These are phyloP conservation scores for Avena atlantica DNA, from an alignment of 176 grass and related monocot species.

Conservation along the genomic window DNA sequence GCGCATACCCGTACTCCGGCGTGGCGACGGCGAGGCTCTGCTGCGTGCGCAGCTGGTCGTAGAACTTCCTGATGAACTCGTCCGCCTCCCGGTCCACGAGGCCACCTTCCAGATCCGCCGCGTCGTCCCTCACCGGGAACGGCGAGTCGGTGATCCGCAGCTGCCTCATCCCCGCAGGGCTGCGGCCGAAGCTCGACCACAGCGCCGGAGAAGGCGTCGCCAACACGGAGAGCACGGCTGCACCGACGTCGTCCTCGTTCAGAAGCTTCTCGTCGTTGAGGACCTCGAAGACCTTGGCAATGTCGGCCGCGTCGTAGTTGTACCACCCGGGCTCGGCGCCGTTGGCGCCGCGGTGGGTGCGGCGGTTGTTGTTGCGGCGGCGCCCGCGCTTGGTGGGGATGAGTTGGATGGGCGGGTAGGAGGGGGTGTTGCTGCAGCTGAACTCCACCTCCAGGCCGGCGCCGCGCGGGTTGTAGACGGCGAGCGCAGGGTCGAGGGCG, in stretches of 20 bases:
- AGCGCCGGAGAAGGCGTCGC: constrained; percentile 55
- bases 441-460: constrained; percentile 78
- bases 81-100: constrained; percentile 65
- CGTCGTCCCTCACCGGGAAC: constrained; percentile 59
- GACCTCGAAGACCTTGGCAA: constrained; percentile 71
- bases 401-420: constrained; percentile 56
- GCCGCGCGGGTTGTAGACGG: constrained; percentile 44
- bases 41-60: constrained; percentile 72
- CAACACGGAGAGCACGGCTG: constrained; percentile 23
- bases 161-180: constrained; percentile 60
- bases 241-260: background rate
- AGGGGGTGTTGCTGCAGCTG: constrained; percentile 92
- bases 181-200: constrained; percentile 62
- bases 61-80: constrained; percentile 76
- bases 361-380: constrained; percentile 23
- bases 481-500: constrained; percentile 47
- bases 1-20: constrained; percentile 48
- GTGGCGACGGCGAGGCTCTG: constrained; percentile 52
- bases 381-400: constrained; percentile 44
- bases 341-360: constrained; percentile 38
- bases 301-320: constrained; percentile 76
- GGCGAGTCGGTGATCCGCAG: constrained; percentile 94
- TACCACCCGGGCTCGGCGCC: constrained; percentile 55
- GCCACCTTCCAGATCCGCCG: background rate
- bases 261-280: constrained; percentile 60